phyloP scores from a whole-genome alignment of 441 rosid genomes.

The Erodium trifolium region DNA sequence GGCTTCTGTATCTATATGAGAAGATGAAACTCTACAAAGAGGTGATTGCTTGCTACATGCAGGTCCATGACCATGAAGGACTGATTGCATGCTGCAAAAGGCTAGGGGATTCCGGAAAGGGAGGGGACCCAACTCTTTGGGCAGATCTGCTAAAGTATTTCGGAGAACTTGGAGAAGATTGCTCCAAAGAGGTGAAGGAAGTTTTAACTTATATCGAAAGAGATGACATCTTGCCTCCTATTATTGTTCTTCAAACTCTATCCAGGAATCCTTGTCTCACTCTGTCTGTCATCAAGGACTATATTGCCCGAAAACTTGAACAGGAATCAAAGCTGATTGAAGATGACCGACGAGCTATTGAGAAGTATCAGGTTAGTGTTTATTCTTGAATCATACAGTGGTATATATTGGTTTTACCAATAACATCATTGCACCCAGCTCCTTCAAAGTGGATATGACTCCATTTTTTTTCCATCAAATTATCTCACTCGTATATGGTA shows the following conservation, averaged over 20 bases:
- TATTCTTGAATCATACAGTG: slow-evolving; percentile 3
- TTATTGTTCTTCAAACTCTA: slow-evolving; percentile 82
- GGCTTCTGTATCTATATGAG: slow-evolving; percentile 80
- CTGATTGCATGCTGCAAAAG: slow-evolving; percentile 91
- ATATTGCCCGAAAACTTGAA: slow-evolving; percentile 88
- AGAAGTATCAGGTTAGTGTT: slow-evolving; percentile 76
- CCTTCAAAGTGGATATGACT: slow-evolving; percentile 6
- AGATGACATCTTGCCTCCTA: slow-evolving; percentile 92
- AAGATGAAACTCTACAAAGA: slow-evolving; percentile 94
- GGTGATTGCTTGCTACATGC: slow-evolving; percentile 96
- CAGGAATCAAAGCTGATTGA: slow-evolving; percentile 89
- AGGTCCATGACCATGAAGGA: slow-evolving; percentile 88
- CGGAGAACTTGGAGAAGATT: slow-evolving; percentile 96
- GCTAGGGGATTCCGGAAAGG: slow-evolving; percentile 81
- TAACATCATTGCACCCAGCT: slow-evolving; percentile 8
- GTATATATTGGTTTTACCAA: slow-evolving; percentile 9
- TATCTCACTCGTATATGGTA: background rate
- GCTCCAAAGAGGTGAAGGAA: slow-evolving; percentile 93
- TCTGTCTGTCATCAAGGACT: slow-evolving; percentile 90
- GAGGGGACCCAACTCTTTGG: slow-evolving; percentile 96
- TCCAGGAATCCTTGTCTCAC: slow-evolving; percentile 91
- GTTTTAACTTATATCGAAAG: slow-evolving; percentile 80
- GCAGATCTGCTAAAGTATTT: slow-evolving; percentile 93
- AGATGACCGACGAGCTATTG: slow-evolving; percentile 82
- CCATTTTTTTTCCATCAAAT: background rate